A percentile compares a stretch with the other conserved stretches of the same genome.
These are phyloP conservation scores for Metschnikowia arizonensis DNA, from an alignment of 805 yeast genomes.

Conservation along the genomic window DNA sequence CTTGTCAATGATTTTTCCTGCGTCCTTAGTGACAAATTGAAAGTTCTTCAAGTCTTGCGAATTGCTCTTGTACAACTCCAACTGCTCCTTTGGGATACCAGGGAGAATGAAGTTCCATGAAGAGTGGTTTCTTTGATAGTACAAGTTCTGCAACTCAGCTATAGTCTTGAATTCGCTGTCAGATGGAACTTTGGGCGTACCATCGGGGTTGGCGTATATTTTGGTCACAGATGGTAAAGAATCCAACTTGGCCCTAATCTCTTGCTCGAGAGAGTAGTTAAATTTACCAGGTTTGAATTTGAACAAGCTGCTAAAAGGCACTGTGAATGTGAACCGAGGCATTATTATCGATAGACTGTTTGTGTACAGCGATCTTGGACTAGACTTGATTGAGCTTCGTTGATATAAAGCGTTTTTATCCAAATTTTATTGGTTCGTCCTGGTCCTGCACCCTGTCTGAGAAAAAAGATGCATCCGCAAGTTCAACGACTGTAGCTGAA, in stretches of 20 bases:
- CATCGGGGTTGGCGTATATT: constrained; percentile 71
- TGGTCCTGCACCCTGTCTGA: constrained; percentile 2
- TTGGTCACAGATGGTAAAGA: constrained; percentile 60
- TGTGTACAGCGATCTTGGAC: constrained; percentile 4
- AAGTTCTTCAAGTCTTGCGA: constrained; percentile 55
- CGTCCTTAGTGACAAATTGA: constrained; percentile 46
- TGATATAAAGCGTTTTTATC: constrained; percentile 9
- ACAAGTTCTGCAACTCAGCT: constrained; percentile 64
- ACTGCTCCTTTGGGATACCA: constrained; percentile 51
- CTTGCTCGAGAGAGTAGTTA: constrained; percentile 52
- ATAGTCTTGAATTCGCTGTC: constrained; percentile 70
- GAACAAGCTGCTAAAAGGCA: constrained; percentile 37
- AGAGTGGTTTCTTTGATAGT: constrained; percentile 53
- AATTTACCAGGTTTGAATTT: constrained; percentile 35
- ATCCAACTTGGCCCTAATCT: constrained; percentile 58
- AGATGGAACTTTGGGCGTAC: constrained; percentile 63
- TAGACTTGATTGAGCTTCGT: constrained; percentile 3
- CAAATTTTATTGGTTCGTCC: constrained; percentile 12
- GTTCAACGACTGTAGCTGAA: background rate
- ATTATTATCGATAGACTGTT: constrained; percentile 23
- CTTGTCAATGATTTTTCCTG: constrained; percentile 69
- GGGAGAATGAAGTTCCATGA: constrained; percentile 44
- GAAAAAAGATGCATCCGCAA: constrained; percentile 3
- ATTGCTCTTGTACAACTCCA: constrained; percentile 55
- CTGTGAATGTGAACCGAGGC: constrained; percentile 40